Evolutionary conservation across 2,329 filamentous ascomycete species (phyloP), one percentile per base, ranked within the genome.

Genomic region (Ampelomyces quisqualis): DNA sequence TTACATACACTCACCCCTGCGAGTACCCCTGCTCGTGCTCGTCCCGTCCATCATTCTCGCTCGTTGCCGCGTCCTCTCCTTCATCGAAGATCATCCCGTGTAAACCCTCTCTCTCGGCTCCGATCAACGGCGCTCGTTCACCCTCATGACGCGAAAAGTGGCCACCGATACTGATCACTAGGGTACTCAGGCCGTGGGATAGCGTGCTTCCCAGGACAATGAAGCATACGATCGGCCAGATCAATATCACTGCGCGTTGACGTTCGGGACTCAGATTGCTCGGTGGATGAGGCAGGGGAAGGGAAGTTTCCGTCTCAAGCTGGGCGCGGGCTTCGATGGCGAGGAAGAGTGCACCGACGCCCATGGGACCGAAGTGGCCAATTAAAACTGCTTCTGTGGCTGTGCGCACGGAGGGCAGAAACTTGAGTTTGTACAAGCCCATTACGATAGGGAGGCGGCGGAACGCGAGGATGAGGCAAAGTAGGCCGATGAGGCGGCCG

Each of bases 311-410:
- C 0, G 70, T 78, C 49, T 80, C 77, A 0, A 81, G 66, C 42
- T 77, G 68, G 0, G 73, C 76, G 17, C 76, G 64, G 1, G 75
- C 74, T 65, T 80, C 77, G 31, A 80, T 77, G 2, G 77, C 75
- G 1, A 81, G 69, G 60, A 80, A 80, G 5, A 80, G 58, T 0
- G 74, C 77, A 2, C 77, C 77, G 1, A 80, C 70, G 13, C 78
- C 78, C 72, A 80, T 80, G 7, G 77, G 77, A 0, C 77, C 77
- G 42, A 81, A 80, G 53, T 80, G 77, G 0, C 77, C 77, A 29
- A 70, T 71, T 57, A 80, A 80, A 0, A 80, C 55, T 0, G 77
- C 77, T 57, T 80, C 78, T 5, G 70, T 69, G 15, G 71, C 72
- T 0, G 76, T 78, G 6, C 66, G 59, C 31, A 80, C 69, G 36